Evolutionary conservation across 1,139 yeast species (phyloP).

Genomic region (Yamadazyma membranifaciens): DNA sequence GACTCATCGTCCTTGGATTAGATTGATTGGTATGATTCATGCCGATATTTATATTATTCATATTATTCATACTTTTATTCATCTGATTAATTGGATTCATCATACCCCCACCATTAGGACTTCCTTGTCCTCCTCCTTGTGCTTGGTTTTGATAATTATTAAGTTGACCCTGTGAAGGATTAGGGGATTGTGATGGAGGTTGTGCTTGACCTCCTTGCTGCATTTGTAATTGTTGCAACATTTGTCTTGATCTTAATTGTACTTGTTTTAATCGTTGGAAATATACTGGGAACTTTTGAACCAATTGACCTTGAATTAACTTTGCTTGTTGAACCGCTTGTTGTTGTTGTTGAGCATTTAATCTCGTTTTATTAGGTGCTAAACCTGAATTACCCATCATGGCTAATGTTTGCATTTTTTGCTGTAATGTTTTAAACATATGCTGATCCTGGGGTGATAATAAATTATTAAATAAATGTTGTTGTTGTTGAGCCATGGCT

Average conservation of each 20-base stretch:
- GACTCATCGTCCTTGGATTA: too few species aligned
- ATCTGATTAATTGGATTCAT: not conserved
- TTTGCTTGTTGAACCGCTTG: slow-evolving; percentile 48
- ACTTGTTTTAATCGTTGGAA: slow-evolving; percentile 45
- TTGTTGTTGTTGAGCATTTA: slow-evolving; percentile 46
- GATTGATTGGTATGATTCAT: too few species aligned
- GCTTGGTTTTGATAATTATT: slow-evolving; percentile 10
- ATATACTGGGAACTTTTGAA: slow-evolving; percentile 44
- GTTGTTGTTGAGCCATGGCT: slow-evolving; percentile 41
- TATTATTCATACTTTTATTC: not conserved
- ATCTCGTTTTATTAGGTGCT: slow-evolving; percentile 43
- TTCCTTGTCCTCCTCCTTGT: not conserved
- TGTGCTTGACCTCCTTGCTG: slow-evolving; percentile 11
- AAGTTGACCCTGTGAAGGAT: not conserved
- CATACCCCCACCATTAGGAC: too few species aligned
- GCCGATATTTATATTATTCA: not conserved
- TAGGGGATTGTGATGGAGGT: slow-evolving; percentile 8
- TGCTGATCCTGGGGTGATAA: slow-evolving; percentile 46
- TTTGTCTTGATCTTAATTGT: slow-evolving; percentile 33
- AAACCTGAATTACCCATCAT: slow-evolving; percentile 47
- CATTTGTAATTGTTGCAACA: slow-evolving; percentile 19
- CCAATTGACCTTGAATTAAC: slow-evolving; percentile 40
- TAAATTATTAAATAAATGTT: slow-evolving; percentile 44
- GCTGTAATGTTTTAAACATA: slow-evolving; percentile 41
- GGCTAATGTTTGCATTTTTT: slow-evolving; percentile 41